A percentile compares a stretch with the other conserved stretches of the same genome.
phyloP scores from a whole-genome alignment of 2,329 filamentous ascomycete genomes.

The Aspergillus intermedius region DNA sequence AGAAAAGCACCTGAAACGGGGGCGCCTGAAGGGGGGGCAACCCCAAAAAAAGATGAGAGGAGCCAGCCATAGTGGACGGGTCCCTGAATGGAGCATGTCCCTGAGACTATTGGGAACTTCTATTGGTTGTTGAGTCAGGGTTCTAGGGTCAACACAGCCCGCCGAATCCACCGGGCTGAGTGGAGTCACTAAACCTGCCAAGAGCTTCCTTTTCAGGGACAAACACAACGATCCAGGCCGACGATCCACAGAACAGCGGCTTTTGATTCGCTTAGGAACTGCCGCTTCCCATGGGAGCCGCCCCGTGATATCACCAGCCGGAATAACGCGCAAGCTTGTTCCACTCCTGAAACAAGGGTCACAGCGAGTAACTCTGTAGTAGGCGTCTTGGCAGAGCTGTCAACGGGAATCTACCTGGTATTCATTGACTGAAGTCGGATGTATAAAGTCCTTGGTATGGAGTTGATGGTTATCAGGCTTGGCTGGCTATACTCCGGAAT shows the following conservation, averaged over 20 bases:
- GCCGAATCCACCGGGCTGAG: neutral
- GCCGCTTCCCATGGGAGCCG: neutral
- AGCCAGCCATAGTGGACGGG: too few species aligned
- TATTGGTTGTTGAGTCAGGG: neutral
- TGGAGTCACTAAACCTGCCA: neutral
- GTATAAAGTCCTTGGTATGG: too few species aligned
- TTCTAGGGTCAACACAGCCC: neutral
- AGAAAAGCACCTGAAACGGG: neutral
- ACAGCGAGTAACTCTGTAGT: neutral
- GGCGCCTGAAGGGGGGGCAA: too few species aligned
- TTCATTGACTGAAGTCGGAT: too few species aligned
- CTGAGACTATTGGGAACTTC: neutral
- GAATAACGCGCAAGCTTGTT: constrained; percentile 15
- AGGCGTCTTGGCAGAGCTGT: neutral
- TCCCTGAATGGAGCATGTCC: too few species aligned
- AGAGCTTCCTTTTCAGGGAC: neutral
- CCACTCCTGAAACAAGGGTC: constrained; percentile 10
- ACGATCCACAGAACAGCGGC: neutral
- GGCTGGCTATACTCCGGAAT: too few species aligned
- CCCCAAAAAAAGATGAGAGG: too few species aligned
- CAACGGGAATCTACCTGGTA: neutral
- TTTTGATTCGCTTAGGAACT: neutral
- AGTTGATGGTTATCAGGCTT: too few species aligned
- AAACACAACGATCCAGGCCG: neutral
- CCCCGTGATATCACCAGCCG: constrained; percentile 10